Conservation (phyloP, 208 protist genomes). For the Trypanosoma congolense region DNA sequence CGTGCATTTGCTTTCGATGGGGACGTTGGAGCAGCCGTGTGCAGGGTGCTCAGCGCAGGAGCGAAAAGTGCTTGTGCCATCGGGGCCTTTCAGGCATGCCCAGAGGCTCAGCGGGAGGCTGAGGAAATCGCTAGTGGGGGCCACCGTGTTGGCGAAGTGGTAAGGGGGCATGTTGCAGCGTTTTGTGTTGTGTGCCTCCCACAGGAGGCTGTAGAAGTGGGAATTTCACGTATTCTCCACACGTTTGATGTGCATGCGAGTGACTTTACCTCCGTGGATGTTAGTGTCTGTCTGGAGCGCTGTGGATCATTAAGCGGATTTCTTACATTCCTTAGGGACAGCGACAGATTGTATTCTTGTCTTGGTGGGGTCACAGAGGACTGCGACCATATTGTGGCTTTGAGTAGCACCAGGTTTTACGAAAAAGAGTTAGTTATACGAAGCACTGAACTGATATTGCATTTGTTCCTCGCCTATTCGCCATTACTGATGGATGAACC, state of each 20-base stretch:
- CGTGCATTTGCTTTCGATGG: slow-evolving; percentile 46
- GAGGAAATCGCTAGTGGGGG: slow-evolving; percentile 16
- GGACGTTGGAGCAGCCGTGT: slow-evolving; percentile 37
- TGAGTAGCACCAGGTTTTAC: slow-evolving; percentile 18
- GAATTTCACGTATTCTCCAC: slow-evolving; percentile 2
- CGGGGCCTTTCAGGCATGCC: slow-evolving; percentile 7
- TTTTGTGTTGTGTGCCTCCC: slow-evolving; percentile 21
- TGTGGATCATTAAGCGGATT: slow-evolving; percentile 17
- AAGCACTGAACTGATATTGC: slow-evolving; percentile 16
- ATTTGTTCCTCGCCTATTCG: slow-evolving; percentile 21
- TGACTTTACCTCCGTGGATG: slow-evolving; percentile 18
- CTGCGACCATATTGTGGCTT: slow-evolving; percentile 15
- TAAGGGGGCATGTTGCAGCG: slow-evolving; percentile 13
- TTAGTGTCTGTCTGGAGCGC: slow-evolving; percentile 18
- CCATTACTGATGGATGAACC: slow-evolving; percentile 3
- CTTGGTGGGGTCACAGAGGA: slow-evolving; percentile 5
- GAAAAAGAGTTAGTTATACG: slow-evolving; percentile 24
- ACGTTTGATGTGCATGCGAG: slow-evolving; percentile 12
- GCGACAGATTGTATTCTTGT: slow-evolving; percentile 3
- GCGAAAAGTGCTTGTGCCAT: slow-evolving; percentile 31
- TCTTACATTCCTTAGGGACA: slow-evolving; percentile 8
- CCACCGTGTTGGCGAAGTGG: slow-evolving; percentile 16
- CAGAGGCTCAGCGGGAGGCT: slow-evolving; percentile 1
- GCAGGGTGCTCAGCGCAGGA: slow-evolving; percentile 48
- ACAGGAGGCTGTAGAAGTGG: background rate